These are phyloP conservation scores for Mycena kentingensis DNA, from an alignment of 768 basidiomycete genomes.

Conservation along the genomic window DNA sequence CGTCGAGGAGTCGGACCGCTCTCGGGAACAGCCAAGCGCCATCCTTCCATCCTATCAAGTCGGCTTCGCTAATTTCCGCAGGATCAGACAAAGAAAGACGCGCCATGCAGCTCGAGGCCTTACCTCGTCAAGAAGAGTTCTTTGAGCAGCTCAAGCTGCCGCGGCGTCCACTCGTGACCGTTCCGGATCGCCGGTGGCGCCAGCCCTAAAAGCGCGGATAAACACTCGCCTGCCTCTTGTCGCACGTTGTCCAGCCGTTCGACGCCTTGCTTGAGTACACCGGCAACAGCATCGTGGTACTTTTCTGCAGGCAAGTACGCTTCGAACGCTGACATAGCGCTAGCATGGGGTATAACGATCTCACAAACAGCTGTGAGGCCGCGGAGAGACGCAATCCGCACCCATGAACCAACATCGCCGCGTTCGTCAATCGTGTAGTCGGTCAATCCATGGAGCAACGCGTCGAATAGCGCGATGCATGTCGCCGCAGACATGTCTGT, in stretches of 20 bases:
- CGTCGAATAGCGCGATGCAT: slow-evolving; percentile 52
- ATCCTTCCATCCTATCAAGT: slow-evolving; percentile 64
- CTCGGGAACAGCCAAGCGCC: slow-evolving; percentile 75
- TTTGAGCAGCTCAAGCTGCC: slow-evolving; percentile 47
- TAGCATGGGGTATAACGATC: slow-evolving; percentile 50
- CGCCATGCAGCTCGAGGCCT: slow-evolving; percentile 20
- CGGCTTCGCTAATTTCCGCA: slow-evolving; percentile 33
- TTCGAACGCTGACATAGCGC: slow-evolving; percentile 46
- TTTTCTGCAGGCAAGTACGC: slow-evolving; percentile 60
- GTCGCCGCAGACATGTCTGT: slow-evolving; percentile 53
- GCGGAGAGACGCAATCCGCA: slow-evolving; percentile 75
- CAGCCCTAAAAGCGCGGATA: slow-evolving; percentile 52
- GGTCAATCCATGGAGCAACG: slow-evolving; percentile 68
- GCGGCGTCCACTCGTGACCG: slow-evolving; percentile 53
- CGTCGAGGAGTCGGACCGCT: slow-evolving; percentile 64
- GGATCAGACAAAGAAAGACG: slow-evolving; percentile 8
- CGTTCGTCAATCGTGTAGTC: slow-evolving; percentile 95
- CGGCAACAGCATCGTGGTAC: slow-evolving; percentile 60
- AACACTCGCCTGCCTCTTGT: slow-evolving; percentile 69
- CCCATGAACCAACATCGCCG: slow-evolving; percentile 97
- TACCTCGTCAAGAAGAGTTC: slow-evolving; percentile 55
- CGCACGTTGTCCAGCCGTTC: slow-evolving; percentile 92
- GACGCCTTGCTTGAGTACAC: slow-evolving; percentile 84
- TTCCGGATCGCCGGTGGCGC: slow-evolving; percentile 44
- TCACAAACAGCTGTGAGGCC: slow-evolving; percentile 59